These are phyloP conservation scores for Diddensiella caesifluorescens DNA, from an alignment of 805 yeast species.

Conservation along the genomic window DNA sequence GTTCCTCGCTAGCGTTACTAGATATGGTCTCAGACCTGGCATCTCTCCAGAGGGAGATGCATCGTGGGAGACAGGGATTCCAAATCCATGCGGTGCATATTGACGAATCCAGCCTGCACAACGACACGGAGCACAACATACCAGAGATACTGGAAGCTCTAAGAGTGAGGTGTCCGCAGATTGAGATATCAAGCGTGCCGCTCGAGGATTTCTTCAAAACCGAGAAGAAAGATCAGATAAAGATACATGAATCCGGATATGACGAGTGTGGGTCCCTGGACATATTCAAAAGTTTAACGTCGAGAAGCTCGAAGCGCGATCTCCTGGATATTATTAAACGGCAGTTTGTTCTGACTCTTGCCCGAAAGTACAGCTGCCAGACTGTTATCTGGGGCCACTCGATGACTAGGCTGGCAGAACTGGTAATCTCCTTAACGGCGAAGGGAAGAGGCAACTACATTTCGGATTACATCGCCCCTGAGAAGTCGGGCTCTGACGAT, in stretches of 20 bases:
- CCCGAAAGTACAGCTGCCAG: conserved; percentile 38
- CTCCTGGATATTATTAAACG: conserved; percentile 12
- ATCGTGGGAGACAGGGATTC: conserved; percentile 67
- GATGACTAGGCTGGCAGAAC: conserved; percentile 79
- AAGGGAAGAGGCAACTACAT: conserved; percentile 80
- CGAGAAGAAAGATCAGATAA: conserved; percentile 6
- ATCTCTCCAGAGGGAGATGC: conserved; percentile 55
- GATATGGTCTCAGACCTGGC: conserved; percentile 61
- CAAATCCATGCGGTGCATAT: conserved; percentile 48
- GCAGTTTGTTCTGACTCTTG: conserved; percentile 42
- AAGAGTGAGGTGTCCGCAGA: conserved; percentile 29
- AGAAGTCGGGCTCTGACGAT: conserved; percentile 10
- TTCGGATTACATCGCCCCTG: conserved; percentile 32
- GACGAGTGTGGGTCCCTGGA: conserved; percentile 2
- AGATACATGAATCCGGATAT: background rate
- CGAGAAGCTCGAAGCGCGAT: conserved; percentile 22
- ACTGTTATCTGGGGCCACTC: conserved; percentile 69
- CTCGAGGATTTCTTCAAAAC: conserved; percentile 8
- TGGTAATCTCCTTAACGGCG: conserved; percentile 70
- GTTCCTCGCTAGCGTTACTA: conserved; percentile 59
- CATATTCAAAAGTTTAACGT: conserved; percentile 11
- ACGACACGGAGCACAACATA: conserved; percentile 9
- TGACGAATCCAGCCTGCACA: conserved; percentile 25
- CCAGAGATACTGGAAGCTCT: conserved; percentile 22
- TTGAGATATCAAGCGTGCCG: conserved; percentile 8